Evolutionary conservation across 1,284 basidiomycete species (phyloP), one percentile per base, ranked within the genome.

Genomic region (Hypsizygus ulmarius): DNA sequence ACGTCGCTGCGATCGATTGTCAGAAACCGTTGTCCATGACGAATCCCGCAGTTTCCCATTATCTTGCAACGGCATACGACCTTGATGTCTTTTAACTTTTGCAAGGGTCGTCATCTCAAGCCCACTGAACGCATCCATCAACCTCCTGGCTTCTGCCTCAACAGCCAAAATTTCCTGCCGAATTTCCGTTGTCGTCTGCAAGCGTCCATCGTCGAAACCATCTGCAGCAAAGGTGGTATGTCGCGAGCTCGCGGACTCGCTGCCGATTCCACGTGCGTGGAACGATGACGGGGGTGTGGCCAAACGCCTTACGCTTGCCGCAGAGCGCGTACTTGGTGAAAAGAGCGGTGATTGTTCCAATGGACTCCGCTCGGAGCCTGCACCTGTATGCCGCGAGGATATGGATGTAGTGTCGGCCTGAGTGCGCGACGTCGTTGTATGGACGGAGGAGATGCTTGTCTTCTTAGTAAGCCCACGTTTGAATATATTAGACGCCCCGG

Each of bases 121-220:
- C 11, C 84, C 86, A 56, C 81, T 84, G 62, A 89, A 88, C 3
- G 85, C 84, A 59, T 88, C 85, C 62, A 87, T 74, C 35, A 89
- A 63, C 43, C 83, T 71, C 51, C 73, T 73, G 11, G 78, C 79
- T 61, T 89, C 86, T 27, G 79, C 78, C 62, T 88, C 86, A 37
- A 87, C 76, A 4, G 71, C 65, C 51, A 75, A 69, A 45, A 90
- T 84, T 57, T 87, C 84, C 41, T 75, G 68, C 37, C 75, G 77
- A 49, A 90, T 81, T 42, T 84, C 76, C 50, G 75, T 71, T 43
- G 79, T 73, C 8, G 82, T 76, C 52, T 77, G 75, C 45, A 79
- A 64, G 39, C 70, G 70, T 3, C 81, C 78, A 44, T 82, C 79
- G 44, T 78, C 74, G 40, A 72, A 69, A 11, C 75, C 59, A 44